Evolutionary conservation across 208 protist species (phyloP).

Genomic region (Porcisia hertigi): DNA sequence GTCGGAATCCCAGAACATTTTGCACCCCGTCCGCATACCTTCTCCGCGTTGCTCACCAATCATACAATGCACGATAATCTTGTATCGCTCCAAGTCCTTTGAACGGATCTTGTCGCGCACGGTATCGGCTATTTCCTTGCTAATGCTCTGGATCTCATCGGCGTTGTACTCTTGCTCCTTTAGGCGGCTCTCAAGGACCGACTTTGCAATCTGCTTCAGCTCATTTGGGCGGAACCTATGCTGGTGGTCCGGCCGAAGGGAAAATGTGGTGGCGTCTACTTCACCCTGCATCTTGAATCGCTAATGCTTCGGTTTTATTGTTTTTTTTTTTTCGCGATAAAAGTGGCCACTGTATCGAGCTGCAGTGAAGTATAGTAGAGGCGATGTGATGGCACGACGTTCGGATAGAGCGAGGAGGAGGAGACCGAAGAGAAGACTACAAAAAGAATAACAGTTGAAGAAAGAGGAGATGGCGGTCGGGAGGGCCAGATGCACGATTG

Average conservation of each 20-base stretch:
- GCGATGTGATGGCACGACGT: no score
- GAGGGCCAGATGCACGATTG: no score
- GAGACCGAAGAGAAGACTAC: no score
- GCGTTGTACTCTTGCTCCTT: constrained; percentile 90
- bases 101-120: constrained; percentile 83
- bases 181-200: constrained; percentile 74
- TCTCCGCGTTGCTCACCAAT: constrained; percentile 93
- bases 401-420: no score
- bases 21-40: constrained; percentile 90
- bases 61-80: constrained; percentile 93
- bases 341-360: no score
- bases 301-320: no score
- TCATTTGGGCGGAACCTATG: constrained; percentile 86
- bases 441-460: no score
- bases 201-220: constrained; percentile 76
- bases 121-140: constrained; percentile 92
- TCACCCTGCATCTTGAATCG: constrained; percentile 54
- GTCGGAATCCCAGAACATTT: constrained; percentile 96
- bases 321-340: not conserved
- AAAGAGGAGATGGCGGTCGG: no score
- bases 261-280: constrained; percentile 79
- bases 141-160: constrained; percentile 90
- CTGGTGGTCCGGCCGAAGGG: constrained; percentile 86
- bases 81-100: constrained; percentile 92
- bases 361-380: no score